Base-by-base conservation (phyloP, 805 yeast genomes). In the Blastobotrys attinorum region DNA sequence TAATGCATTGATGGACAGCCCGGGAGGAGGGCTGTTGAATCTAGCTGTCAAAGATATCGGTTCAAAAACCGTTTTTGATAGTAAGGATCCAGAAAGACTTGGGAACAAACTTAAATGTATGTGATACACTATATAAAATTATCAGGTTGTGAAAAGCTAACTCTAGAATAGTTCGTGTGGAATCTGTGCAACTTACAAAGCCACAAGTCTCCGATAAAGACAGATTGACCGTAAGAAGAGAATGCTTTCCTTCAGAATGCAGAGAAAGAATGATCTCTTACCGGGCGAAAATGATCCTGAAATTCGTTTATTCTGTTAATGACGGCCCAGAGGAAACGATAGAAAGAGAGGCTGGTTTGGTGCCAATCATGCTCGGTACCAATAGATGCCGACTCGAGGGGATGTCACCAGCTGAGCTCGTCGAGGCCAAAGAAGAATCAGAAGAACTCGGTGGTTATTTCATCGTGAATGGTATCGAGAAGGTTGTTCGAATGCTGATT, bases 381-480 rank as follows among this genome's bases (percentile, higher is more conserved):
- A 92, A 89, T 63, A 75, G 96, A 65, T 92, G 98, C 63, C 96
- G 92, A 61, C 71, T 92, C 48, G 84, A 85, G 57, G 81, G 79
- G 46, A 60, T 88, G 65, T 75, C 94, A 0, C 97, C 98, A 10
- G 71, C 76, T 31, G 83, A 90, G 54, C 70, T 92, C 53, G 94
- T 90, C 6, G 66, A 73, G 18, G 71, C 69, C 47, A 81, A 81
- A 60, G 98, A 92, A 66, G 98, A 92, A 65, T 76, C 86, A 32
- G 98, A 92, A 63, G 98, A 92, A 62, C 69, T 88, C 48, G 98
- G 98, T 51, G 98, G 98, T 32, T 92, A 92, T 64, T 92, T 92
- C 64, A 77, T 88, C 54, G 89, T 90, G 48, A 90, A 90, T 62
- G 98, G 98, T 72, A 89, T 90, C 55, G 98, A 92, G 66, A 92